Evolutionary conservation across 2,329 filamentous ascomycete species (phyloP).

Genomic region (Diaporthe helianthi): DNA sequence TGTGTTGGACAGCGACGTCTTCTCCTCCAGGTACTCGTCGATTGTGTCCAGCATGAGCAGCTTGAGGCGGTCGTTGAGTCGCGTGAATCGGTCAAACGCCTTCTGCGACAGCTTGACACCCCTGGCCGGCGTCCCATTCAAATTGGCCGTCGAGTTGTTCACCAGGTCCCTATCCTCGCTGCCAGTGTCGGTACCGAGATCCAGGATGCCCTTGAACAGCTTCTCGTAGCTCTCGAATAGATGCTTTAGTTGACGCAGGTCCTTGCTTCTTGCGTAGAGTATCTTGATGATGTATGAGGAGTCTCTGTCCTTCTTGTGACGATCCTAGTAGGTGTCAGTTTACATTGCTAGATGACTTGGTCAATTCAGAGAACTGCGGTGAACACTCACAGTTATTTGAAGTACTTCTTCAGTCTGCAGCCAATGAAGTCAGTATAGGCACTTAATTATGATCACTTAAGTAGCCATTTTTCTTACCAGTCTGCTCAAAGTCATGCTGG

Average conservation of each 20-base stretch:
- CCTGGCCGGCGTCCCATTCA: neutral
- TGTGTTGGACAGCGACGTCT: conserved; percentile 72
- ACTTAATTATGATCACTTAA: neutral
- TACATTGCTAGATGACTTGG: conserved; percentile 21
- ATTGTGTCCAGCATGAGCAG: conserved; percentile 69
- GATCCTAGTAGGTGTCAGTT: conserved; percentile 29
- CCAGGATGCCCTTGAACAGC: conserved; percentile 65
- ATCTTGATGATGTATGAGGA: conserved; percentile 61
- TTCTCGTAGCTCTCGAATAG: conserved; percentile 67
- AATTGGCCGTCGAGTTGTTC: neutral
- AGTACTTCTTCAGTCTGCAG: conserved; percentile 46
- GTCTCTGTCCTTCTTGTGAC: conserved; percentile 45
- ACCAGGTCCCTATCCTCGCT: conserved; percentile 27
- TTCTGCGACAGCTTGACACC: conserved; percentile 48
- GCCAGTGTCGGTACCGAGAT: conserved; percentile 46
- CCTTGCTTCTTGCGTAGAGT: conserved; percentile 66
- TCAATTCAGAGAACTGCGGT: neutral
- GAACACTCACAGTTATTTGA: conserved; percentile 43
- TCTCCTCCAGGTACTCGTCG: conserved; percentile 70
- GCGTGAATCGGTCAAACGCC: conserved; percentile 63
- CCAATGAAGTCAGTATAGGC: neutral
- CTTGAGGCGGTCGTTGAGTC: conserved; percentile 64
- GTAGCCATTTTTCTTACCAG: conserved; percentile 48
- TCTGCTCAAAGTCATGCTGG: conserved; percentile 54
- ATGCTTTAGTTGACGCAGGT: conserved; percentile 65